Evolutionary conservation across 768 basidiomycete genomes (phyloP).

Genomic region (Leucocoprinus birnbaumii): DNA sequence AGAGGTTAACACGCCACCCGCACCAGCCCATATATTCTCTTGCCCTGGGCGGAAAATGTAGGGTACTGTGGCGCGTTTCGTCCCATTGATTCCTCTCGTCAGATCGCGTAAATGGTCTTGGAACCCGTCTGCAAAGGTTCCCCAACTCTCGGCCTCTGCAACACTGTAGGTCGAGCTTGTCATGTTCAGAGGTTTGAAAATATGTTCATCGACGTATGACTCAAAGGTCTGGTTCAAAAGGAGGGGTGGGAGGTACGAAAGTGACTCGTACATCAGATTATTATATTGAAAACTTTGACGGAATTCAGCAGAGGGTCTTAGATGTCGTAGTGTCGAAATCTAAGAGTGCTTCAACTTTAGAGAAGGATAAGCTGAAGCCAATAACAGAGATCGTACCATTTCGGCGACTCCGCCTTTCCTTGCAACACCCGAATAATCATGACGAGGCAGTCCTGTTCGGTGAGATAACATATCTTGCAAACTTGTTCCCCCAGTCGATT

Average conservation of each 20-base stretch:
- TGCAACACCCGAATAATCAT: constrained; percentile 32
- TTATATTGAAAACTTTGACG: constrained; percentile 43
- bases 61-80: constrained; percentile 30
- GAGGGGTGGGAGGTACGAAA: constrained; percentile 34
- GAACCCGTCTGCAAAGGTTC: constrained; percentile 34
- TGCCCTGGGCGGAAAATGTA: constrained; percentile 38
- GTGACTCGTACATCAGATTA: constrained; percentile 42
- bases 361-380: not conserved
- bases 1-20: constrained; percentile 37
- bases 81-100: constrained; percentile 27
- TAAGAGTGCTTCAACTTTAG: constrained; percentile 15
- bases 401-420: constrained; percentile 29
- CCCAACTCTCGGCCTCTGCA: constrained; percentile 29
- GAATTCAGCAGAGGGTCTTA: constrained; percentile 37
- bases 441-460: constrained; percentile 42
- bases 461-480: constrained; percentile 42
- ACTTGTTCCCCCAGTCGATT: constrained; percentile 29
- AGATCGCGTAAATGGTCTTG: constrained; percentile 31
- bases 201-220: constrained; percentile 33
- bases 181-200: constrained; percentile 39
- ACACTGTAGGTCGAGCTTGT: constrained; percentile 36
- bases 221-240: constrained; percentile 39
- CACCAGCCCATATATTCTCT: constrained; percentile 37
- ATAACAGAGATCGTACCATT: constrained; percentile 23
- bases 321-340: constrained; percentile 34